A percentile compares a stretch with the other conserved stretches of the same genome.
phyloP scores from a whole-genome alignment of 2,329 filamentous ascomycete genomes.

The Fusarium caatingaense region DNA sequence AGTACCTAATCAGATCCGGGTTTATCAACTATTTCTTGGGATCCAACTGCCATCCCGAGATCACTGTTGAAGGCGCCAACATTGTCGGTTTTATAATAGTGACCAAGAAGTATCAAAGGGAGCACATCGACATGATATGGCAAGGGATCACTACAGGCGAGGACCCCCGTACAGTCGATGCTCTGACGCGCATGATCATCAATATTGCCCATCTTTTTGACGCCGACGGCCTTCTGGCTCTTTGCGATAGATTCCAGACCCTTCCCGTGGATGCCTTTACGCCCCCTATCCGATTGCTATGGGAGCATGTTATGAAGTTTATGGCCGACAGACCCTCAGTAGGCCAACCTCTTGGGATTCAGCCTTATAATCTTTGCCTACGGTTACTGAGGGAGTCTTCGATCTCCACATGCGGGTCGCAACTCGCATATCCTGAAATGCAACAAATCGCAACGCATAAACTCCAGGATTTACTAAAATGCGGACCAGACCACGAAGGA shows the following conservation, averaged over 20 bases:
- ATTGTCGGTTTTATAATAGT: conserved; percentile 89
- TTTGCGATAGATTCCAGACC: conserved; percentile 76
- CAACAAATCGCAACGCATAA: conserved; percentile 72
- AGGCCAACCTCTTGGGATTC: conserved; percentile 51
- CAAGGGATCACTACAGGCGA: conserved; percentile 82
- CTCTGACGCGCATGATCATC: conserved; percentile 75
- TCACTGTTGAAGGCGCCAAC: conserved; percentile 83
- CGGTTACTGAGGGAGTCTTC: conserved; percentile 79
- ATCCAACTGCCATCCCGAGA: conserved; percentile 89
- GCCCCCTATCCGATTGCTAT: conserved; percentile 69
- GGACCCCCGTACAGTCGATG: conserved; percentile 85
- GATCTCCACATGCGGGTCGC: conserved; percentile 62
- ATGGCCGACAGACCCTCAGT: conserved; percentile 58
- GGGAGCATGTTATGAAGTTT: conserved; percentile 65
- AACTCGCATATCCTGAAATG: conserved; percentile 69
- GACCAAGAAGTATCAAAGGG: conserved; percentile 75
- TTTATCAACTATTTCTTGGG: conserved; percentile 90
- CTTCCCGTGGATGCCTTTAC: conserved; percentile 74
- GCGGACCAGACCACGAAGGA: conserved; percentile 65
- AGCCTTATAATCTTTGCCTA: conserved; percentile 66
- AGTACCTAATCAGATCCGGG: conserved; percentile 75
- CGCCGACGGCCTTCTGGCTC: conserved; percentile 66
- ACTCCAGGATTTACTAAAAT: conserved; percentile 68
- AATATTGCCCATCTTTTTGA: conserved; percentile 62
- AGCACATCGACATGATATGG: conserved; percentile 86